Evolutionary conservation across 2,329 filamentous ascomycete species (phyloP), one percentile per base, ranked within the genome.

Genomic region (Tricladium varicosporioides): DNA sequence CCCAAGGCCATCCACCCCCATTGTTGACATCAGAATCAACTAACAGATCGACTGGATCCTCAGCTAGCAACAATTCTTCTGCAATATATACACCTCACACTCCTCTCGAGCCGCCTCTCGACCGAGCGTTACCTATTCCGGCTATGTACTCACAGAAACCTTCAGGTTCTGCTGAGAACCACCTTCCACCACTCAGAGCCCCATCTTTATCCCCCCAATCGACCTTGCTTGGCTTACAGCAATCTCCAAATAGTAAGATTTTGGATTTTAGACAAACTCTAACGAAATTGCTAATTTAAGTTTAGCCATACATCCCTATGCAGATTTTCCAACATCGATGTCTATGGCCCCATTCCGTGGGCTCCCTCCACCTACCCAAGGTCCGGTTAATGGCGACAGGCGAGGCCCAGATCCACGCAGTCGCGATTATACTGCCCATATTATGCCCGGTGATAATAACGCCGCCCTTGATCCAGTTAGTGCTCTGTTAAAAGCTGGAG

Each of bases 401-500:
- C 22, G 22, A 27, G 22, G 22, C 22, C 57, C 32, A 40, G 63
- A 63, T 47, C 48, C 42, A 46, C 63, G 57, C 58, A 55, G 56
- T 10, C 51, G 59, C 33, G 61, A 65, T 13, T 58, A 13, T 61
- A 65, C 48, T 62, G 67, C 49, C 22, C 56, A 63, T 5, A 48
- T 57, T 15, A 55, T 61, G 4, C 50, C 64, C 14, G 70, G 71
- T 14, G 68, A 64, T 2, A 71, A 72, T 3, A 70, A 72, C 22
- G 22, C 22, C 4, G 61, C 70, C 2, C 70, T 85, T 16, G 82
- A 86, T 59, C 82, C 83, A 1, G 82, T 86, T 71, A 83, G 76
- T 58, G 83, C 83, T 5, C 71, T 86, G 10, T 68, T 86, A 1
- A 76, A 75, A 59, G 83, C 83, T 9, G 81, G 82, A 32, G 82